Evolutionary conservation across 768 basidiomycete genomes (phyloP).

Genomic region (Coprinellus micaceus): DNA sequence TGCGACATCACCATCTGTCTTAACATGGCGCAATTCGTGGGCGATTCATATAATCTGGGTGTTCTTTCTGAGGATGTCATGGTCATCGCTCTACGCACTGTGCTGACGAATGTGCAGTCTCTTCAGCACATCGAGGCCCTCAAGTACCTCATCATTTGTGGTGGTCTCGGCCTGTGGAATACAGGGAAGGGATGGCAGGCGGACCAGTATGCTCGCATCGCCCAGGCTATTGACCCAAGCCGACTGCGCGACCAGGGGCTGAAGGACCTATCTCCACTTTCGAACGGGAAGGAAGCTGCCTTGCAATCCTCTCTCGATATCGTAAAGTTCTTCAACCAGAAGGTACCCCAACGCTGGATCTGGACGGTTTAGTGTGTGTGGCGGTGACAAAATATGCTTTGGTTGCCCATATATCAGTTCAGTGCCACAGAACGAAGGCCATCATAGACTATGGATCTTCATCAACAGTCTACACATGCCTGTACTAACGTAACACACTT

Average conservation of each 20-base stretch:
- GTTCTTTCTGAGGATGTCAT: not conserved
- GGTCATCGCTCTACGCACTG: not conserved
- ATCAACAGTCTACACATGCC: too few relatives aligned
- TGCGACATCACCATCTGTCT: too few relatives aligned
- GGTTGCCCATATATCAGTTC: too few relatives aligned
- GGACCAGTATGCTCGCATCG: not conserved
- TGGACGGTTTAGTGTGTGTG: too few relatives aligned
- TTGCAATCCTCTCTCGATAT: not conserved
- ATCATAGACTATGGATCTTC: too few relatives aligned
- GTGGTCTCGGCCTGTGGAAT: not conserved
- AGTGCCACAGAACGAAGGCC: too few relatives aligned
- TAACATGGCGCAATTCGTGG: too few relatives aligned
- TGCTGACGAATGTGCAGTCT: not conserved
- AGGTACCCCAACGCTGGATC: too few relatives aligned
- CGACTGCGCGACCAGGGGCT: not conserved
- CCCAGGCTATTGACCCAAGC: not conserved
- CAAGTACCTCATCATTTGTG: not conserved
- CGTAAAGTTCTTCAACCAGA: not conserved
- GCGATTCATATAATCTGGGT: too few relatives aligned
- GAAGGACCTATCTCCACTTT: not conserved
- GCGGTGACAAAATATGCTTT: too few relatives aligned
- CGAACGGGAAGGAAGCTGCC: not conserved
- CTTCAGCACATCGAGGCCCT: constrained; percentile 6
- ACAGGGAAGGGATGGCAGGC: not conserved
- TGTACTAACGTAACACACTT: too few relatives aligned